A percentile compares a stretch with the other conserved stretches of the same genome.
These are phyloP conservation scores for Penicillium sp. DNA, from an alignment of 2,329 filamentous ascomycete species.

Conservation along the genomic window DNA sequence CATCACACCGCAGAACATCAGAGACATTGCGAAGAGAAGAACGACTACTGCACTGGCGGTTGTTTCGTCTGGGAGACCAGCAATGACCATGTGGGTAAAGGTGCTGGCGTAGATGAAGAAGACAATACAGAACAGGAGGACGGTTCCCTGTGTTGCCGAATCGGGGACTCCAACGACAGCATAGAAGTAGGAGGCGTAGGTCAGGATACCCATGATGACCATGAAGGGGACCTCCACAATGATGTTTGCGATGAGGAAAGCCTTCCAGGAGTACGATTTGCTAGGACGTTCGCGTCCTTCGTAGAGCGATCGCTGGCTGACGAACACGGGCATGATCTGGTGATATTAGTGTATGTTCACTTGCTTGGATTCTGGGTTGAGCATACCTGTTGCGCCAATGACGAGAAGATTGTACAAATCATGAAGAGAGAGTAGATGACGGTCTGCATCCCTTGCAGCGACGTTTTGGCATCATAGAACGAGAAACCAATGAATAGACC, in stretches of 20 bases:
- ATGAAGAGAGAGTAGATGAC: conserved; percentile 85
- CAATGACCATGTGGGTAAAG: conserved; percentile 76
- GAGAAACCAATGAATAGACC: conserved; percentile 80
- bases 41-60: conserved; percentile 73
- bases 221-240: conserved; percentile 86
- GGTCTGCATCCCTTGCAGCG: conserved; percentile 76
- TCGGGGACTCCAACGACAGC: conserved; percentile 64
- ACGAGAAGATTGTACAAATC: conserved; percentile 68
- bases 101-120: conserved; percentile 81
- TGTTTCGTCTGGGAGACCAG: conserved; percentile 71
- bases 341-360: conserved; percentile 18
- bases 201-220: conserved; percentile 67
- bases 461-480: conserved; percentile 70
- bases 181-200: conserved; percentile 84
- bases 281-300: conserved; percentile 81
- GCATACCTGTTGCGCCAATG: conserved; percentile 19
- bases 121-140: conserved; percentile 72
- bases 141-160: conserved; percentile 68
- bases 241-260: conserved; percentile 81
- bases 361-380: not conserved
- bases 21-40: conserved; percentile 76
- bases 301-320: conserved; percentile 76
- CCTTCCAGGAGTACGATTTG: conserved; percentile 81
- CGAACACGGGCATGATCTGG: conserved; percentile 73
- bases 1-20: conserved; percentile 72